Evolutionary conservation across 2,329 filamentous ascomycete species (phyloP).

Genomic region (Sporothrix brunneoviolacea): DNA sequence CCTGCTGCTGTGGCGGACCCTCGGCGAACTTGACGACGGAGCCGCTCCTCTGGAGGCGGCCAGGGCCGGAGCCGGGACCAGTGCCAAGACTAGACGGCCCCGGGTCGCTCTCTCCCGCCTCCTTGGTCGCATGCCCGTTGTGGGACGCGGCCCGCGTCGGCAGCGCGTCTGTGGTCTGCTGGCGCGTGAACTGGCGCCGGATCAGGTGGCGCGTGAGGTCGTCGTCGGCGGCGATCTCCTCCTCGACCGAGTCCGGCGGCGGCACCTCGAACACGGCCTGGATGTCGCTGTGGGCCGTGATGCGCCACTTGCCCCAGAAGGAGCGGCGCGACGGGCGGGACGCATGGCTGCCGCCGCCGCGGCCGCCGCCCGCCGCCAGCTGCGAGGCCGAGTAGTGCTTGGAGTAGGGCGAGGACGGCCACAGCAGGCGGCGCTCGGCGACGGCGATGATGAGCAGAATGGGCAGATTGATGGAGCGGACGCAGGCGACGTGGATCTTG

Average conservation of each 20-base stretch:
- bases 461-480: constrained; percentile 69
- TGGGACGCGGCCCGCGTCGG: no score
- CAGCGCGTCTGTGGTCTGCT: constrained; percentile 34
- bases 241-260: constrained; percentile 54
- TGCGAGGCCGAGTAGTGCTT: constrained; percentile 13
- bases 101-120: no score
- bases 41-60: not conserved
- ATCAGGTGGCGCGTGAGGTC: constrained; percentile 53
- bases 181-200: constrained; percentile 47
- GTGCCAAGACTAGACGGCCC: no score
- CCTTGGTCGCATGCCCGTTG: no score
- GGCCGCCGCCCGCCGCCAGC: not conserved
- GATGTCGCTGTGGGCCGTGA: constrained; percentile 66
- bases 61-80: not conserved
- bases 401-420: constrained; percentile 36
- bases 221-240: constrained; percentile 54
- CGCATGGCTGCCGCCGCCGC: no score
- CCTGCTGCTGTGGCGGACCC: not conserved
- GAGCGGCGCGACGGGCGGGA: constrained; percentile 23
- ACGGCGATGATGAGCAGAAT: constrained; percentile 64
- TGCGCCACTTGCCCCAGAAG: constrained; percentile 62
- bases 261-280: constrained; percentile 66
- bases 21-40: constrained; percentile 16
- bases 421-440: constrained; percentile 63
- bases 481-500: constrained; percentile 75